These are phyloP conservation scores for Cryptococcus hybrid DNA, from an alignment of 1,284 basidiomycete genomes.

Conservation along the genomic window DNA sequence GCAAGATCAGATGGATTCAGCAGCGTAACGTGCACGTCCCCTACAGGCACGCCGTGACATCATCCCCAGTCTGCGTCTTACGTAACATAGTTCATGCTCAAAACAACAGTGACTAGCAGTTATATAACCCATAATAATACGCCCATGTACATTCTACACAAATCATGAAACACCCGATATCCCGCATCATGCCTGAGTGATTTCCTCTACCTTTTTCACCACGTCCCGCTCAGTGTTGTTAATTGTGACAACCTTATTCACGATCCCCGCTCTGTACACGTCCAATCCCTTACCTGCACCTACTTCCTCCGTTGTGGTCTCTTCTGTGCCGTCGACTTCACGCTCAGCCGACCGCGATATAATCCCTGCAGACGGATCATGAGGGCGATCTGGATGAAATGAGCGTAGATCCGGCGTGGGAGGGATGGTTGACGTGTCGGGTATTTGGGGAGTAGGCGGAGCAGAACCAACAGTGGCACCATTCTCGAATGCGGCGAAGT, in stretches of 20 bases:
- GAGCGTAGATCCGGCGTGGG: background rate
- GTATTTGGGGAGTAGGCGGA: background rate
- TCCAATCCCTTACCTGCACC: constrained; percentile 14
- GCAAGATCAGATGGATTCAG: too few species aligned
- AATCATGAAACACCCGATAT: too few species aligned
- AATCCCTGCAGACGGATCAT: too few species aligned
- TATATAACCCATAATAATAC: too few species aligned
- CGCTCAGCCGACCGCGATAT: too few species aligned
- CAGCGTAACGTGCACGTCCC: too few species aligned
- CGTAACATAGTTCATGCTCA: too few species aligned
- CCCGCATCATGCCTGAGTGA: constrained; percentile 3
- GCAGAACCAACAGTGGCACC: background rate
- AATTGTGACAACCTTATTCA: constrained; percentile 16
- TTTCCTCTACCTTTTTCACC: constrained; percentile 14
- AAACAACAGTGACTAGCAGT: too few species aligned
- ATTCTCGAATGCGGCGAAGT: constrained; percentile 12
- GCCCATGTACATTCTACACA: too few species aligned
- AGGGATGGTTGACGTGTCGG: background rate
- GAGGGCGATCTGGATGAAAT: too few species aligned
- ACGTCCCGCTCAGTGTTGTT: constrained; percentile 11
- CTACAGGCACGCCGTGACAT: too few species aligned
- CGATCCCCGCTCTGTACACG: constrained; percentile 28
- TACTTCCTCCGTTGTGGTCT: constrained; percentile 1
- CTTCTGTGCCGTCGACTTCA: background rate
- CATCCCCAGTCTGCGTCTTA: too few species aligned